Evolutionary conservation across 495 filamentous ascomycete species (phyloP).

Genomic region (Tuber brumale): DNA sequence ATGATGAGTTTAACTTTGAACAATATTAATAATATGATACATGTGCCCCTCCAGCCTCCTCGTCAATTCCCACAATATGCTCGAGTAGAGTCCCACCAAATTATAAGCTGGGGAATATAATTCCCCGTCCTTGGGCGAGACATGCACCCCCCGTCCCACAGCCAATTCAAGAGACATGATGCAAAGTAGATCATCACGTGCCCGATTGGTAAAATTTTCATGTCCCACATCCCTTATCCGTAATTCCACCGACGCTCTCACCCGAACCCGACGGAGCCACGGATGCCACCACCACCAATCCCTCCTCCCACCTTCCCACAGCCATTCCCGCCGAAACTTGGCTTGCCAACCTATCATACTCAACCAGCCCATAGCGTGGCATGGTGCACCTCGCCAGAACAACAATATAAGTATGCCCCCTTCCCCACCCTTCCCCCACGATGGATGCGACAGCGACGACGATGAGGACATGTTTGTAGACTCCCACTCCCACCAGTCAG

Average conservation of each 20-base stretch:
- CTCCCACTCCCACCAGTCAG: neutral
- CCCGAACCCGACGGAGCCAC: neutral
- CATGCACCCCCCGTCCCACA: neutral
- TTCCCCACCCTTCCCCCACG: neutral
- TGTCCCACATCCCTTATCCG: neutral
- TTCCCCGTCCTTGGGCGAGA: conserved; percentile 4
- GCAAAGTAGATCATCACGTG: conserved; percentile 6
- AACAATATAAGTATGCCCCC: conserved; percentile 1
- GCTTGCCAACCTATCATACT: neutral
- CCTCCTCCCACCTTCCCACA: neutral
- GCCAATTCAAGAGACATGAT: neutral
- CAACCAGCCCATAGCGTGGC: neutral
- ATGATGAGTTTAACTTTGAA: too few relatives aligned
- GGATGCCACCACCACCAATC: neutral
- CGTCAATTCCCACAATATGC: too few relatives aligned
- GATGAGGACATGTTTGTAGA: conserved; percentile 3
- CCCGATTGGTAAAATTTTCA: neutral
- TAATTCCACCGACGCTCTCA: conserved; percentile 1
- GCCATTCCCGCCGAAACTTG: neutral
- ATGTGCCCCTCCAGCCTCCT: too few relatives aligned
- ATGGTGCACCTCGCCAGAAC: neutral
- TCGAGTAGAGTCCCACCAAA: neutral
- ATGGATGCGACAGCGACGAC: neutral
- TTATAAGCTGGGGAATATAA: conserved; percentile 2
- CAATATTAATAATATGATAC: too few relatives aligned